Conservation (phyloP, 2,329 filamentous ascomycete genomes). For the Lanzia echinophila region DNA sequence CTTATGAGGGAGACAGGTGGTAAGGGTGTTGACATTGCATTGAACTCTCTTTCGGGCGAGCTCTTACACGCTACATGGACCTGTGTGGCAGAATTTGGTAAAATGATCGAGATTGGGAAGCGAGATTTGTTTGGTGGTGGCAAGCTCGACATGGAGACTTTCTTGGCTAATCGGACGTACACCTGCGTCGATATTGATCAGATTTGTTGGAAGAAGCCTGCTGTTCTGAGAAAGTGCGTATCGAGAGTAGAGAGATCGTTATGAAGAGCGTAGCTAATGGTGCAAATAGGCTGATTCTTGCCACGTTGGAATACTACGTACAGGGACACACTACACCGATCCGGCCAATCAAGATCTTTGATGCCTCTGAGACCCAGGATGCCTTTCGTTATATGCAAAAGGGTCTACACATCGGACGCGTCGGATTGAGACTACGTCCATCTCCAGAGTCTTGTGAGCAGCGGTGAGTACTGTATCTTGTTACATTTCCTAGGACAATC, state of each 20-base stretch:
- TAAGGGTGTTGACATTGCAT: slow-evolving; percentile 24
- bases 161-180: slow-evolving; percentile 35
- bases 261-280: no score
- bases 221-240: neutral
- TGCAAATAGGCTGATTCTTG: no score
- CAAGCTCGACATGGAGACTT: slow-evolving; percentile 31
- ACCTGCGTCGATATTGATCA: slow-evolving; percentile 30
- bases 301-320: neutral
- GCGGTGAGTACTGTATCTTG: no score
- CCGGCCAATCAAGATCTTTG: slow-evolving; percentile 22
- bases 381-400: slow-evolving; percentile 31
- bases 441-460: no score
- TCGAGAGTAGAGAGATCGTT: no score
- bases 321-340: slow-evolving; percentile 20
- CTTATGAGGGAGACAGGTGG: slow-evolving; percentile 19
- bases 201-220: neutral
- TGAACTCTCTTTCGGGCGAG: slow-evolving; percentile 25
- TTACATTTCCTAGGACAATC: no score
- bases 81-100: slow-evolving; percentile 31
- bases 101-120: slow-evolving; percentile 35
- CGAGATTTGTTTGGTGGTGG: slow-evolving; percentile 21
- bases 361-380: slow-evolving; percentile 32
- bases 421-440: slow-evolving; percentile 15
- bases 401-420: slow-evolving; percentile 37
- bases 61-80: slow-evolving; percentile 26